Conservation (phyloP, 2,329 filamentous ascomycete species). For the Claviceps spartinae region DNA sequence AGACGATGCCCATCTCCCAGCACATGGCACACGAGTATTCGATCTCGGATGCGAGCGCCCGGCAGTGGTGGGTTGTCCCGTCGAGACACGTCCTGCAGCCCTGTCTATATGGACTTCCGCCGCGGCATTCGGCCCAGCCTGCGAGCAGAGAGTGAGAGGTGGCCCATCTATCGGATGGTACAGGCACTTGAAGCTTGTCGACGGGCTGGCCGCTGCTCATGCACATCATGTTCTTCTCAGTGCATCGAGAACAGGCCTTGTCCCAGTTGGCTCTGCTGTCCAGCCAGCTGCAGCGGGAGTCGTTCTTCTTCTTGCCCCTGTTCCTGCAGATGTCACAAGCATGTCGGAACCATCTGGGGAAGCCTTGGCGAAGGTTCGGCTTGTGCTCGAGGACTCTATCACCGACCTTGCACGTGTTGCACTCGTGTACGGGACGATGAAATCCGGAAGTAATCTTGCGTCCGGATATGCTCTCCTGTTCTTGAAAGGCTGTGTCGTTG, state of each 20-base stretch:
- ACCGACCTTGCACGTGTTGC: background rate
- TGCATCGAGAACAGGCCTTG: constrained; percentile 12
- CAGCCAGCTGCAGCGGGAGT: constrained; percentile 12
- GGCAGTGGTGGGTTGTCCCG: constrained; percentile 9
- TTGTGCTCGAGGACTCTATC: background rate
- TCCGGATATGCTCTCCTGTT: background rate
- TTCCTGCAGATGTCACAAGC: constrained; percentile 13
- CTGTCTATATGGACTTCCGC: constrained; percentile 7
- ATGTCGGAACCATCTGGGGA: constrained; percentile 12
- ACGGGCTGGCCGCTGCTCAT: constrained; percentile 8
- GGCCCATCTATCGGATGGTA: constrained; percentile 8
- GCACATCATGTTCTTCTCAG: constrained; percentile 9
- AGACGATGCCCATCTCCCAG: constrained; percentile 18
- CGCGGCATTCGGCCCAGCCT: constrained; percentile 10
- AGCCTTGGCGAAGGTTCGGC: constrained; percentile 9
- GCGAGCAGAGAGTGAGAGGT: constrained; percentile 3
- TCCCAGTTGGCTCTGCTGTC: constrained; percentile 10
- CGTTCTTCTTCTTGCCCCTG: constrained; percentile 2
- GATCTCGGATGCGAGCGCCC: constrained; percentile 6
- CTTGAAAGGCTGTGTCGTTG: background rate
- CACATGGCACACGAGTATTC: constrained; percentile 15
- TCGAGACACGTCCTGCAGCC: constrained; percentile 8
- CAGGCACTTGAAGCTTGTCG: constrained; percentile 1
- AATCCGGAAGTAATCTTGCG: too few relatives aligned
- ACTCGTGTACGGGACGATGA: background rate